phyloP scores from a whole-genome alignment of 179 eudicot species.

The Carnegiea gigantea region DNA sequence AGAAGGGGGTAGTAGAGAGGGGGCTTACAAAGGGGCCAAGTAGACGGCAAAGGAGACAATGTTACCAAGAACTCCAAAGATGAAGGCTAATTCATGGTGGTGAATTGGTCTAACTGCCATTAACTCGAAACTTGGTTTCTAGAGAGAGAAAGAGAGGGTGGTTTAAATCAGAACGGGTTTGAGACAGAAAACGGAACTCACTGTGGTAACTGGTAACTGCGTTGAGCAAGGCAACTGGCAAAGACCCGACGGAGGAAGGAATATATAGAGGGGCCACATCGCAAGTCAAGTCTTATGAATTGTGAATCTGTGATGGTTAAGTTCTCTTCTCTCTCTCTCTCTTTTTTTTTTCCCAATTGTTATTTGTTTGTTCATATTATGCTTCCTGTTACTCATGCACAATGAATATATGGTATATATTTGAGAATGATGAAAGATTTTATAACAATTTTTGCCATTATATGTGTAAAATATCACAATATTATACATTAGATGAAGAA shows the following conservation, averaged over 20 bases:
- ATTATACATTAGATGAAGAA: too few relatives aligned
- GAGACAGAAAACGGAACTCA: background rate
- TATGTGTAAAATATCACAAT: too few relatives aligned
- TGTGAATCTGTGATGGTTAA: background rate
- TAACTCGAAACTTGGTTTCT: background rate
- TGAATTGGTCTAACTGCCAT: constrained; percentile 26
- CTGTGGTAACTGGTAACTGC: constrained; percentile 13
- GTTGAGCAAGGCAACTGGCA: constrained; percentile 10
- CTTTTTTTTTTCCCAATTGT: background rate
- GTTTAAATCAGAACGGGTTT: background rate
- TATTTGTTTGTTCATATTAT: background rate
- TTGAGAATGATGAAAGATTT: too few relatives aligned
- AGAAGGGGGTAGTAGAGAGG: background rate
- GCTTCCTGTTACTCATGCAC: too few relatives aligned
- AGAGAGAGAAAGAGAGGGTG: background rate
- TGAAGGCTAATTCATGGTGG: constrained; percentile 32
- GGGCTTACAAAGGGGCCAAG: constrained; percentile 61
- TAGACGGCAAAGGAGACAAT: constrained; percentile 62
- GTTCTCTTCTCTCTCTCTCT: background rate
- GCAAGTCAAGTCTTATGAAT: too few relatives aligned
- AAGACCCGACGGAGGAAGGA: background rate
- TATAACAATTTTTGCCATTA: too few relatives aligned
- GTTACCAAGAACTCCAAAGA: constrained; percentile 65
- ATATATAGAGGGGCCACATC: constrained; percentile 10
- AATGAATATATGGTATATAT: too few relatives aligned